Evolutionary conservation across 2,329 filamentous ascomycete genomes (phyloP).

Genomic region (Sarocladium strictum): DNA sequence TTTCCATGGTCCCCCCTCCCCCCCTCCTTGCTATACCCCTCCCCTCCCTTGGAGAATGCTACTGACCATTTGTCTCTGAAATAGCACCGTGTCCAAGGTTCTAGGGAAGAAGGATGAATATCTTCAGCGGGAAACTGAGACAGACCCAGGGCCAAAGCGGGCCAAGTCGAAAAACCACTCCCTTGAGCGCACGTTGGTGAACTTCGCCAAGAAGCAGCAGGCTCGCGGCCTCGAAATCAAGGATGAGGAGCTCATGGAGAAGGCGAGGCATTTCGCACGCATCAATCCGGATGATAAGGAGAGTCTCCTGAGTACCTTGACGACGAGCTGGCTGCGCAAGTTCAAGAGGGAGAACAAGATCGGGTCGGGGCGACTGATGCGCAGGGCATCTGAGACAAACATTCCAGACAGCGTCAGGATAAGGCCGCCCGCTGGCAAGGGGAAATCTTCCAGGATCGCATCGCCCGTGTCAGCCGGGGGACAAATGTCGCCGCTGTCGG

Average conservation of each 20-base stretch:
- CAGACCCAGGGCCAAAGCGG: constrained; percentile 47
- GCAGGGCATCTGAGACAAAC: constrained; percentile 61
- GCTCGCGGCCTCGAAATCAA: constrained; percentile 67
- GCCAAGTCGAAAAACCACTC: constrained; percentile 44
- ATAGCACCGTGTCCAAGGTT: constrained; percentile 96
- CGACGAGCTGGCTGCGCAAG: constrained; percentile 79
- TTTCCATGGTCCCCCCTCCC: constrained; percentile 21
- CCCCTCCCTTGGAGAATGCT: neutral
- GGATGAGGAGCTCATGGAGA: constrained; percentile 78
- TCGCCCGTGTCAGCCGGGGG: constrained; percentile 69
- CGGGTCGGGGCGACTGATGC: constrained; percentile 35
- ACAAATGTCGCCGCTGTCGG: constrained; percentile 63
- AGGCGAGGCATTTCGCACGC: constrained; percentile 74
- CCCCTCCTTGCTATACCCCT: constrained; percentile 18
- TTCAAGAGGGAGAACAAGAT: constrained; percentile 85
- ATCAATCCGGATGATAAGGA: constrained; percentile 60
- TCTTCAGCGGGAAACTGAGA: constrained; percentile 62
- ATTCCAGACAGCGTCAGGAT: constrained; percentile 61
- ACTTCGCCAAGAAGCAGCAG: constrained; percentile 80
- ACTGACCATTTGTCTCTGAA: constrained; percentile 6
- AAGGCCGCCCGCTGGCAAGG: constrained; percentile 31
- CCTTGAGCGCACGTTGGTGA: constrained; percentile 78
- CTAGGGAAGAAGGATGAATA: constrained; percentile 93
- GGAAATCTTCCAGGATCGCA: constrained; percentile 42
- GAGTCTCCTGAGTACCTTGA: constrained; percentile 64